Base-by-base conservation (phyloP, 2,329 filamentous ascomycete species). In the Fusarium sp. region DNA sequence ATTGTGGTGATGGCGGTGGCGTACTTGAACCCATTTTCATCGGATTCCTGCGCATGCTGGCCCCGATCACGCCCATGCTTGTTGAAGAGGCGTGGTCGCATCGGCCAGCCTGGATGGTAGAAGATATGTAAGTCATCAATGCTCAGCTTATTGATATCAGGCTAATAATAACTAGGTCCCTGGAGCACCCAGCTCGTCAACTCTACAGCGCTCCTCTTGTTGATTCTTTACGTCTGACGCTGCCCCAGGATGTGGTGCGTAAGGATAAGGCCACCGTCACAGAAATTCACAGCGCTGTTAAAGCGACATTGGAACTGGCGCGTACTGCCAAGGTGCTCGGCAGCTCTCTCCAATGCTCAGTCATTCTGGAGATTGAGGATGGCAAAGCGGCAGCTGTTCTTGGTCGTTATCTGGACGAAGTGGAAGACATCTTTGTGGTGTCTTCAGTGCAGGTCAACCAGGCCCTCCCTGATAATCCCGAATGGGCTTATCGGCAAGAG, bases 21-120 rank as follows among this genome's bases (percentile, higher is more conserved):
- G 80, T 84, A 5, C 76, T 91, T 43, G 83, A 85, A 64, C 81
- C 84, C 25, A 85, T 97, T 50, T 87, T 94, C 58, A 77, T 85
- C 6, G 87, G 92, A 32, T 79, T 97, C 15, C 78, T 93, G 59
- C 84, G 88, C 49, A 92, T 96, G 83, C 80, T 98, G 27, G 88
- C 86, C 3, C 93, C 94, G 2, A 84, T 97, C 51, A 90, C 89
- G 9, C 94, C 94, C 1, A 75, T 93, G 35, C 82, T 98, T 4
- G 89, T 97, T 1, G 91, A 96, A 71, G 94, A 98, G 76, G 89
- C 90, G 1, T 96, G 92, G 92, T 87, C 89, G 49, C 85, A 93
- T 74, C 84, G 88, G 4, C 91, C 93, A 0, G 75, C 79, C 9
- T 84, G 82, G 74, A 83, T 95, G 74, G 83, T 82, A 47, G 71